A percentile compares a stretch with the other conserved stretches of the same genome.
phyloP scores from a whole-genome alignment of 768 basidiomycete species.

The Albatrellus ellisii region DNA sequence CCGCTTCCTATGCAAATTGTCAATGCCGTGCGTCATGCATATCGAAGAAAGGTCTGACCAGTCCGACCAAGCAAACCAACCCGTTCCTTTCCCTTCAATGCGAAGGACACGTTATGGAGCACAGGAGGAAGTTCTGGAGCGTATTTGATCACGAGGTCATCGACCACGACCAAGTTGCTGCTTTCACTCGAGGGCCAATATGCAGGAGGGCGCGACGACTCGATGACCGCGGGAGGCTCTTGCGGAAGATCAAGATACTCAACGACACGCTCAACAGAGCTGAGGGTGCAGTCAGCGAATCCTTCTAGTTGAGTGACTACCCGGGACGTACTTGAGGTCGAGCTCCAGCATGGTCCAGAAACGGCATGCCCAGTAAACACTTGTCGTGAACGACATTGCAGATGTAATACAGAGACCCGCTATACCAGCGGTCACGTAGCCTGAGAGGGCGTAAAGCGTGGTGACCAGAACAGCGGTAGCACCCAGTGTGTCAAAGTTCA shows the following conservation, averaged over 20 bases:
- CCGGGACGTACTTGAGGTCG: conserved; percentile 55
- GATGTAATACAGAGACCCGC: conserved; percentile 70
- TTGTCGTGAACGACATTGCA: conserved; percentile 45
- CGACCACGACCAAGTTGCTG: conserved; percentile 47
- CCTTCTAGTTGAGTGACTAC: too few relatives aligned
- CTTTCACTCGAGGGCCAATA: conserved; percentile 82
- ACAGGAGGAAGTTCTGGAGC: conserved; percentile 76
- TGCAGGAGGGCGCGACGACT: conserved; percentile 67
- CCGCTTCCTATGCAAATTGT: conserved; percentile 40
- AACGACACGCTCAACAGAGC: conserved; percentile 82
- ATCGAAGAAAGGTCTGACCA: conserved; percentile 21
- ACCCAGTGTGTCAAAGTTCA: conserved; percentile 75
- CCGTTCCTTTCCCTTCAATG: conserved; percentile 56
- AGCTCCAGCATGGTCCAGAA: conserved; percentile 49
- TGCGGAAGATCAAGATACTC: conserved; percentile 87
- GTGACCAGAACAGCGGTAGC: conserved; percentile 63
- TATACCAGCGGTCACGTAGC: conserved; percentile 41
- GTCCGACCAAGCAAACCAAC: conserved; percentile 76
- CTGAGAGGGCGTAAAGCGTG: conserved; percentile 61
- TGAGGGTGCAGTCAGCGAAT: conserved; percentile 20
- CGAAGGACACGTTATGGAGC: conserved; percentile 62
- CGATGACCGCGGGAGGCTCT: conserved; percentile 69
- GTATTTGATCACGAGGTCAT: conserved; percentile 73
- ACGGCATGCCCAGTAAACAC: conserved; percentile 37
- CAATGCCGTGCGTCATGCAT: not conserved